These are phyloP conservation scores for Gamarada debralockiae DNA, from an alignment of 495 filamentous ascomycete genomes.

Conservation along the genomic window DNA sequence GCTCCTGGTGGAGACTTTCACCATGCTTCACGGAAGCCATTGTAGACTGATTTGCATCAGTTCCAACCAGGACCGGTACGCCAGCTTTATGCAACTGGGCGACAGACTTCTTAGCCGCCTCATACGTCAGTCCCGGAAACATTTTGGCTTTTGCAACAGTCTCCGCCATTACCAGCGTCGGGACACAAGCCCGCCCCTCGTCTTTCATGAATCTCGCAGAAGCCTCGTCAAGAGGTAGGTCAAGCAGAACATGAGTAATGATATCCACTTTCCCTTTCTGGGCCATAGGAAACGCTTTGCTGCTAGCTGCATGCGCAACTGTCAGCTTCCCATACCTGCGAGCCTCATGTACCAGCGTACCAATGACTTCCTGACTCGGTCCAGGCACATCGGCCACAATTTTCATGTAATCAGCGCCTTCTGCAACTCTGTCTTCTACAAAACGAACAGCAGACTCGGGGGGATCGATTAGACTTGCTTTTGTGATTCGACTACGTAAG, in stretches of 20 bases:
- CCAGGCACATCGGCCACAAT: constrained; percentile 32
- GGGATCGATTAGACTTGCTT: constrained; percentile 21
- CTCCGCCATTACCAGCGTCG: constrained; percentile 30
- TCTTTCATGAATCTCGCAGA: constrained; percentile 22
- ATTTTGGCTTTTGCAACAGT: no score
- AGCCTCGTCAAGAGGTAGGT: constrained; percentile 23
- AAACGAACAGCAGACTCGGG: constrained; percentile 27
- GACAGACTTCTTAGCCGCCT: constrained; percentile 23
- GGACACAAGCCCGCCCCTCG: constrained; percentile 21
- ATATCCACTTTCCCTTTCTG: constrained; percentile 25
- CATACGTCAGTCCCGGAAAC: constrained; percentile 24
- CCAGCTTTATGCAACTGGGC: constrained; percentile 25
- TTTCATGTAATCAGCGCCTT: constrained; percentile 39
- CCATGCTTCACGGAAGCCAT: constrained; percentile 21
- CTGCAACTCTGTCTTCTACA: constrained; percentile 30
- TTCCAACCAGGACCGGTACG: constrained; percentile 32
- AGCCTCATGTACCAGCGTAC: constrained; percentile 24
- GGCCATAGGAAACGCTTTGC: constrained; percentile 23
- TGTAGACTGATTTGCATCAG: constrained; percentile 27
- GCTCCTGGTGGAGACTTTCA: neutral
- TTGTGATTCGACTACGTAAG: neutral
- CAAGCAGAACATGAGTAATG: constrained; percentile 35
- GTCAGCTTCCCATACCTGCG: constrained; percentile 22
- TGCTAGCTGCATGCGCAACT: constrained; percentile 29
- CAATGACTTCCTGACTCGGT: constrained; percentile 27